phyloP scores from a whole-genome alignment of 1,284 basidiomycete genomes.

The Trichosporon sp. region DNA sequence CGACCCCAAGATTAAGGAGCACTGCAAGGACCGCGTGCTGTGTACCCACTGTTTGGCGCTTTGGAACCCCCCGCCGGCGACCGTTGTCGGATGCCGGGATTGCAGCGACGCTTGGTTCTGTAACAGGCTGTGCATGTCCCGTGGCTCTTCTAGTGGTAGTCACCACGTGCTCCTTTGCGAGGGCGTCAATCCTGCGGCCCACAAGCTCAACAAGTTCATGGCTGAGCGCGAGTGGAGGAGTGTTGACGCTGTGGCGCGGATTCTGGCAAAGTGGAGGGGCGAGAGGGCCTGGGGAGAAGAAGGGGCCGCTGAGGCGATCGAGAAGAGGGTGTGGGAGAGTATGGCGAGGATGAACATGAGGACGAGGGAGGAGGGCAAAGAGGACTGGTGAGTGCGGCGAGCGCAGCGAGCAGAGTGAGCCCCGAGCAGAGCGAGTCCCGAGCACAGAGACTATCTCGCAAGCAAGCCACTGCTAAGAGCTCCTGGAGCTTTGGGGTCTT shows the following conservation, averaged over 20 bases:
- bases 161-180: constrained; percentile 70
- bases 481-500: no score
- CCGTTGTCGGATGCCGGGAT: constrained; percentile 27
- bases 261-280: constrained; percentile 60
- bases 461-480: no score
- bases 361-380: constrained; percentile 35
- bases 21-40: constrained; percentile 23
- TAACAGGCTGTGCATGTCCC: constrained; percentile 63
- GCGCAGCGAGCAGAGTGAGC: neutral
- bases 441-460: no score
- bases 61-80: constrained; percentile 26
- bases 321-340: constrained; percentile 33
- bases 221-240: constrained; percentile 63
- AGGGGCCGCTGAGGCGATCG: constrained; percentile 21
- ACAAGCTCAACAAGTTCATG: constrained; percentile 59
- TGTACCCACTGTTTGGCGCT: constrained; percentile 38
- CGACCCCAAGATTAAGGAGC: constrained; percentile 25
- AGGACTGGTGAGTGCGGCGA: constrained; percentile 41
- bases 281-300: constrained; percentile 54
- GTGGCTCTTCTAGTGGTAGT: constrained; percentile 52
- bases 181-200: constrained; percentile 63
- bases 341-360: constrained; percentile 40
- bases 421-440: neutral
- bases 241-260: constrained; percentile 63
- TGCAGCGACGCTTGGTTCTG: constrained; percentile 62